Evolutionary conservation across 768 basidiomycete species (phyloP).

Genomic region (Leccinum imitatum): DNA sequence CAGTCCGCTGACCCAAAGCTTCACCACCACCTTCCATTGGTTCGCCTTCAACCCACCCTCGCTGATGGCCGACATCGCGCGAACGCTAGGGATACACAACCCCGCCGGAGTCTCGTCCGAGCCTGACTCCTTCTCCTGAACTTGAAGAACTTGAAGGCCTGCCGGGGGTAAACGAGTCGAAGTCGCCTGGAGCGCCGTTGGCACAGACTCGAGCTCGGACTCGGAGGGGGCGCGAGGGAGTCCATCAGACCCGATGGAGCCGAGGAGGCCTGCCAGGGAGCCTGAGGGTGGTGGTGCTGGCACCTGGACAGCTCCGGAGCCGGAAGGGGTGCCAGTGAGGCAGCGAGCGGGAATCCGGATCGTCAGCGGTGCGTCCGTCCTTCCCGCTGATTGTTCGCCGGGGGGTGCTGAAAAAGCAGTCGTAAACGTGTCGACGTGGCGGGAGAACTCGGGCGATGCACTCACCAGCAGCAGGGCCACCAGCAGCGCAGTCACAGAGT

Average conservation of each 20-base stretch:
- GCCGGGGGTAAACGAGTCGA: too few relatives aligned
- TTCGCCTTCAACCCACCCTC: background rate
- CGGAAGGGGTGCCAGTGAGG: background rate
- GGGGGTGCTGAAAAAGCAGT: background rate
- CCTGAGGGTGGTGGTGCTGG: background rate
- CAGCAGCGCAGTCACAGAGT: too few relatives aligned
- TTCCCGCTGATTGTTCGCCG: background rate
- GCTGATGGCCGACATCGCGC: background rate
- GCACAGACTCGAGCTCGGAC: too few relatives aligned
- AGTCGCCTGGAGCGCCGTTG: too few relatives aligned
- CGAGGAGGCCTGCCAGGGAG: background rate
- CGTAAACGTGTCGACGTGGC: background rate
- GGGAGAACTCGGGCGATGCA: background rate
- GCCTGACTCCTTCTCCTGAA: too few relatives aligned
- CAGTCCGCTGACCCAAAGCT: background rate
- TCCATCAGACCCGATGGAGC: background rate
- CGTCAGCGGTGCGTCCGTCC: background rate
- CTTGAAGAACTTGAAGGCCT: too few relatives aligned
- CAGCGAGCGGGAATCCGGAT: background rate
- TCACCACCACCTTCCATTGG: background rate
- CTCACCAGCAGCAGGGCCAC: background rate
- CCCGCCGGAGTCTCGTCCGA: background rate
- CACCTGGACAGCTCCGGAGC: background rate
- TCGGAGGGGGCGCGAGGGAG: too few relatives aligned
- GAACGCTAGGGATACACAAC: background rate